Base-by-base conservation (phyloP, 441 rosid genomes). In the Capsella rubella region DNA sequence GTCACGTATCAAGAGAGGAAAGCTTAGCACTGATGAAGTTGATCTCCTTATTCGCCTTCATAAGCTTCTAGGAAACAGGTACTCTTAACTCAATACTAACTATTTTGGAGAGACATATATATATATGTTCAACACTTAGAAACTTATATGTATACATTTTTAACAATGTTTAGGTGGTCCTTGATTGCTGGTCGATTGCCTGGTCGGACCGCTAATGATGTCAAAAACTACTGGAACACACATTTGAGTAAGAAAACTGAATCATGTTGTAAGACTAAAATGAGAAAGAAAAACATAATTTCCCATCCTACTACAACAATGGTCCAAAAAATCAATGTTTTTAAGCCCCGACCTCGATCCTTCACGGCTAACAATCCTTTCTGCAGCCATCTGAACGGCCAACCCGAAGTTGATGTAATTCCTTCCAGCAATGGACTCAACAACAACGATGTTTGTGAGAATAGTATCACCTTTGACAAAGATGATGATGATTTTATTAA, bases 101-200 rank as follows among this genome's bases (percentile, higher is more conserved):
- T 49, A 10, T 21, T 2, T 16, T 51, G 3, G 2, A 6, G 3
- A 9, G 13, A 0, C 7, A 21, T 21, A 21, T 21, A 21, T 21
- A 21, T 21, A n/a, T 64, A 15, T 4, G 13, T 8, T 56, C 12
- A 15, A 32, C 15, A 55, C 21, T n/a, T n/a, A n/a, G 32, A 31
- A 2, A 35, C 14, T 57, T 21, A 5, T 35, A 57, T n/a, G 25
- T 15, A 37, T 8, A 50, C 5, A 29, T 1, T 7, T 34, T 34
- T 34, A 34, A 34, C 39, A 34, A 35, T 35, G 40, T 8, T 35
- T 35, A 35, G 86, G 54, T 87, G 89, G 91, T 79, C 84, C 0
- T 49, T 87, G 2, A 87, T 85, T 54, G 84, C 88, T 7, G 86
- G 86, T 10, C 65, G 88, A 62, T 31, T 87, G 3, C 86, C 88